These are phyloP conservation scores for Scedosporium minutisporum DNA, from an alignment of 2,329 filamentous ascomycete genomes.

Conservation along the genomic window DNA sequence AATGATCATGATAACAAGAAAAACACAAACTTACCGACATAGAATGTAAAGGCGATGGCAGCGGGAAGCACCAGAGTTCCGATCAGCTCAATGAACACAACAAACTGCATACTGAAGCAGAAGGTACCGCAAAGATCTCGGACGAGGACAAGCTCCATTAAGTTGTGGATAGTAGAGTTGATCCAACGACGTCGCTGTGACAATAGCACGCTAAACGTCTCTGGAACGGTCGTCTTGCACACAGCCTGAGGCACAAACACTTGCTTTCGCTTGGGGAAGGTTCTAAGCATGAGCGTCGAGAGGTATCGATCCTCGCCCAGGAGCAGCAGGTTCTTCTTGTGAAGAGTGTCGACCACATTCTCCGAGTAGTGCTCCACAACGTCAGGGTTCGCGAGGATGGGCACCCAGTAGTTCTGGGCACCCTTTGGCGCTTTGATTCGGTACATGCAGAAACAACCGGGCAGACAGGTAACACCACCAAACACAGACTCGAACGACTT, in stretches of 20 bases:
- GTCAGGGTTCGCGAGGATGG: conserved; percentile 94
- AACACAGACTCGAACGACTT: conserved; percentile 99
- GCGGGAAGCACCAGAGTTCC: conserved; percentile 92
- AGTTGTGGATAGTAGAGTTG: conserved; percentile 96
- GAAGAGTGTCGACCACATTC: conserved; percentile 94
- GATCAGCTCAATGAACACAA: conserved; percentile 89
- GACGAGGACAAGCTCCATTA: conserved; percentile 94
- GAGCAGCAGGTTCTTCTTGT: conserved; percentile 91
- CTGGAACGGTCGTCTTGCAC: conserved; percentile 95
- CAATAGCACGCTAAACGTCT: conserved; percentile 81
- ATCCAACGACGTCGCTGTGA: conserved; percentile 97
- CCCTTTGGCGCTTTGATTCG: conserved; percentile 98
- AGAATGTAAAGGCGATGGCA: conserved; percentile 93
- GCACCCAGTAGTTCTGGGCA: conserved; percentile 98
- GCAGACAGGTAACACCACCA: conserved; percentile 96
- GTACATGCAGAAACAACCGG: conserved; percentile 99
- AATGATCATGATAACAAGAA: not conserved
- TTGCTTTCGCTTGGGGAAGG: conserved; percentile 97
- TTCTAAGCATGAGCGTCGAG: conserved; percentile 94
- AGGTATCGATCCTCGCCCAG: conserved; percentile 92
- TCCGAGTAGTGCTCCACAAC: conserved; percentile 99
- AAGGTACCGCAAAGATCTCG: conserved; percentile 96
- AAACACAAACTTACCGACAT: conserved; percentile 60
- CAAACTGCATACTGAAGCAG: conserved; percentile 99
- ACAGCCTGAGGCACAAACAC: conserved; percentile 97